Base-by-base conservation (phyloP, 2,329 filamentous ascomycete species). In the Piedraia hortae region DNA sequence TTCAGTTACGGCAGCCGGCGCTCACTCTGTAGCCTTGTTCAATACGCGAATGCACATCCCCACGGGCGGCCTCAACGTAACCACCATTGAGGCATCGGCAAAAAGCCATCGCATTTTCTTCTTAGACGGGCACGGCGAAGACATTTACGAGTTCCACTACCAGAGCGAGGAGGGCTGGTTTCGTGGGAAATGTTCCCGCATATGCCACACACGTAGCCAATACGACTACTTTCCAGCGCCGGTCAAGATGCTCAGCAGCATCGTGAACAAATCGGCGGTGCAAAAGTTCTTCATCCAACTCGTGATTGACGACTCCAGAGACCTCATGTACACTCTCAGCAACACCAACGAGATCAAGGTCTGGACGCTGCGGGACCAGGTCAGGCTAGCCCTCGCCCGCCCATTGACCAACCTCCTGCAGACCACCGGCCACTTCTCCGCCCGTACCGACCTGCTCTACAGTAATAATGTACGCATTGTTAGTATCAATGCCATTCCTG, bases 141-240 rank as follows among this genome's bases (percentile, higher is more conserved):
- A 93, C 35, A 64, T 97, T 21, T 75, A 85, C 43, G 85, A 97
- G 46, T 60, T 97, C 24, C 80, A 72, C 34, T 97, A 97, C 42
- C 82, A 93, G 46, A 78, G 90, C 38, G 78, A 93, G 44, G 85
- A 97, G 47, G 71, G 73, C 35, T 97, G 85, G 85, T 97, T 97
- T 41, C 70, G 75, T 41, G 67, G 70, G 28, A 90, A 80, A 47
- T 66, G 82, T 30, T 88, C 88, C 41, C 26, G 31, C 8, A 29
- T 42, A 19, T 38, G 36, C 18, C 85, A 91, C 43, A 82, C 70
- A 21, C 33, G 31, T 18, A 28, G 24, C 17, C 25, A 30, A 18
- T 34, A 52, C 26, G 46, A 44, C 25, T 44, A 54, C 21, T 40
- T 46, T 5, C 42, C 44, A 12, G 40, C 40, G 44, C 53, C 28